Evolutionary conservation across 768 basidiomycete species (phyloP), one percentile per base, ranked within the genome.

Genomic region (Collybia sp.): DNA sequence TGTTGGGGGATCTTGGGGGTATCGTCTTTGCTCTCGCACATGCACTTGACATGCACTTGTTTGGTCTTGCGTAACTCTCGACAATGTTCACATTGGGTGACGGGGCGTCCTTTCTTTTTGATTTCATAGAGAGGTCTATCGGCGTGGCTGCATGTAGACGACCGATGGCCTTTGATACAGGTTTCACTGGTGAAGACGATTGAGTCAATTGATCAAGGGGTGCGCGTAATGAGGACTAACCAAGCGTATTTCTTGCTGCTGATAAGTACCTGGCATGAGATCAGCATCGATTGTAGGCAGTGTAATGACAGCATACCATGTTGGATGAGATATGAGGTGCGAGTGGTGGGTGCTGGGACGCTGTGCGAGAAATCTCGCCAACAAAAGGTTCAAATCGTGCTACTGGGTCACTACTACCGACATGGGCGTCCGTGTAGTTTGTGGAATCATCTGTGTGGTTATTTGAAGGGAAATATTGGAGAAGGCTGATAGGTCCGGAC

Each of bases 141-240:
- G 44, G 81, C 85, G 62, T 95, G 93, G 59, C 82, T 84, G 69
- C 93, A 95, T 25, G 82, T 77, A 12, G 89, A 90, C 12, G 92
- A 93, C 41, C 93, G 81, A 67, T 95, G 92, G 13, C 92, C 93
- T 68, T 93, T 93, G 66, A 93, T 93, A 70, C 93, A 95, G 54
- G 89, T 87, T 71, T 88, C 88, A 65, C 91, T 92, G 55, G 38
- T 6, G 40, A n/a, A 16, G 35, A 32, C n/a, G 20, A 44, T n/a
- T 42, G 30, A 50, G 43, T 43, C 25, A 20, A 46, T 46, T 45
- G 45, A 47, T 37, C n/a, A 45, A 40, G 37, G 35, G 12, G 12
- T n/a, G 16, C n/a, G 19, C n/a, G 40, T 12, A 42, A 31, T 51
- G n/a, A 40, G 8, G 6, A 55, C 83, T 30, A 61, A 88, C 86